phyloP scores from a whole-genome alignment of 768 basidiomycete species.

The Dentipellis fragilis region DNA sequence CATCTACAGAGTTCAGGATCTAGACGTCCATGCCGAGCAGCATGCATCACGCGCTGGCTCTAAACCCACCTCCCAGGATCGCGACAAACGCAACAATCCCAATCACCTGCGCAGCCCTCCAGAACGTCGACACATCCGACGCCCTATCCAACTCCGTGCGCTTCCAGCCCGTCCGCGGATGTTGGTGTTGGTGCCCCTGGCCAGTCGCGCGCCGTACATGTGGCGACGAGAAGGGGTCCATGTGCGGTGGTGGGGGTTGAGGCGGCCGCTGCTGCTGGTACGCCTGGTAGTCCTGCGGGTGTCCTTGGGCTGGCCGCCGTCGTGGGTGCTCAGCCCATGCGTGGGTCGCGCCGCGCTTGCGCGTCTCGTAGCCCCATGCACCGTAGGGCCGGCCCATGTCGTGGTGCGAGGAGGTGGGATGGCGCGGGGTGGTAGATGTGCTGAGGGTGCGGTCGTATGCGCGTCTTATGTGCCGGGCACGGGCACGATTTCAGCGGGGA shows the following conservation, averaged over 20 bases:
- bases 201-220: neutral
- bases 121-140: conserved; percentile 9
- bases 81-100: conserved; percentile 9
- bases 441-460: conserved; percentile 24
- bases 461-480: conserved; percentile 15
- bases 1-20: neutral
- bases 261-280: conserved; percentile 13
- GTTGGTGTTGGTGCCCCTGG: neutral
- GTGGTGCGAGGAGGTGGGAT: conserved; percentile 7
- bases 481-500: neutral
- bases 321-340: conserved; percentile 23
- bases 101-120: conserved; percentile 10
- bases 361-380: conserved; percentile 19
- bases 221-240: neutral
- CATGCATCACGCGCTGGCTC: too few relatives aligned
- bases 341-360: conserved; percentile 24
- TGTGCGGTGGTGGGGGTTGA: conserved; percentile 5
- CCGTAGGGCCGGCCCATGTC: conserved; percentile 7
- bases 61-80: conserved; percentile 2
- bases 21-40: too few relatives aligned
- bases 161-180: conserved; percentile 10
- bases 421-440: neutral
- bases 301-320: neutral
- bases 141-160: conserved; percentile 7
- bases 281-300: conserved; percentile 20